Conservation (phyloP, 768 basidiomycete species). For the Fistulinella prunicolor region DNA sequence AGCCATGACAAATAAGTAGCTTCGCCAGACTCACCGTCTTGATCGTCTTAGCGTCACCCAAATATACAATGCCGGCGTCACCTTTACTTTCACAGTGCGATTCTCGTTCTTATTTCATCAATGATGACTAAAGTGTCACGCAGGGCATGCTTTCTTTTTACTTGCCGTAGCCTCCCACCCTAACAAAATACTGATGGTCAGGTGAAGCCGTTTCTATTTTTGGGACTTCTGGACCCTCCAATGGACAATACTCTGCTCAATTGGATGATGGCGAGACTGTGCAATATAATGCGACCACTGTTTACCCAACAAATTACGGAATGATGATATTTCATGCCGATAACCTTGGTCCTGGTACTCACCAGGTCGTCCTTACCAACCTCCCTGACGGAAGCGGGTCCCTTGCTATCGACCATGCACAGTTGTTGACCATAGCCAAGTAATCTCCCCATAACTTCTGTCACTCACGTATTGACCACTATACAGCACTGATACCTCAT, state of each 20-base stretch:
- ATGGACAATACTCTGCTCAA: constrained; percentile 35
- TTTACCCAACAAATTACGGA: constrained; percentile 22
- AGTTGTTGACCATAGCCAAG: constrained; percentile 19
- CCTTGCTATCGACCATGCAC: constrained; percentile 36
- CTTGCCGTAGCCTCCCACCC: neutral
- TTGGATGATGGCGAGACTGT: constrained; percentile 32
- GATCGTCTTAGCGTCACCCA: constrained; percentile 32
- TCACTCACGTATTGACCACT: neutral
- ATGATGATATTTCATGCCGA: constrained; percentile 34
- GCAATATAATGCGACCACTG: constrained; percentile 19
- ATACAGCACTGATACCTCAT: neutral
- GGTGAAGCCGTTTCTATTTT: constrained; percentile 45
- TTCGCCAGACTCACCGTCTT: neutral
- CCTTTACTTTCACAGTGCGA: constrained; percentile 41
- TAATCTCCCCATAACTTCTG: neutral
- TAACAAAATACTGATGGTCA: constrained; percentile 15
- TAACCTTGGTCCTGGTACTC: constrained; percentile 39
- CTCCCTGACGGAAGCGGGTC: constrained; percentile 16
- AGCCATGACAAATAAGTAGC: constrained; percentile 3
- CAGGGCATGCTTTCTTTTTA: constrained; percentile 19
- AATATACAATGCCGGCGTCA: constrained; percentile 33
- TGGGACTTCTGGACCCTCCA: constrained; percentile 39
- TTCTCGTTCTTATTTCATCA: neutral
- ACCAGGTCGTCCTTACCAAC: constrained; percentile 37
- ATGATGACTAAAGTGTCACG: constrained; percentile 3